Percentiles rank a stretch among this genome's conserved stretches.
These are phyloP conservation scores for Crithidia expoeki DNA, from an alignment of 208 protist genomes.

Conservation along the genomic window DNA sequence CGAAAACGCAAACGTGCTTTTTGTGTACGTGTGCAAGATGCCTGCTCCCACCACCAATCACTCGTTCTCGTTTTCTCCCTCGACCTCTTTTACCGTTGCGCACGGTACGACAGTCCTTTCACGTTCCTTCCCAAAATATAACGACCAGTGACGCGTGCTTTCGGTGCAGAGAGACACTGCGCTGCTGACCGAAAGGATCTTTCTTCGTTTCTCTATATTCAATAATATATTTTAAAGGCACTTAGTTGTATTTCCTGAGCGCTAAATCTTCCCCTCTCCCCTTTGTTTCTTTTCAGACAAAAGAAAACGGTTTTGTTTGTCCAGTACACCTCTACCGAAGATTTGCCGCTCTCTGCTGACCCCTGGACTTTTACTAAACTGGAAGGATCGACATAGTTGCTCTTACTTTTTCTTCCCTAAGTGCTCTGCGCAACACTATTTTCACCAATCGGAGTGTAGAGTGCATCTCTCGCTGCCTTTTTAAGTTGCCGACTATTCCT, in stretches of 20 bases:
- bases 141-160: background rate
- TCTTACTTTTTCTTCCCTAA: background rate
- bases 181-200: background rate
- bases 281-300: background rate
- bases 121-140: background rate
- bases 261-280: background rate
- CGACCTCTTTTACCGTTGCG: background rate
- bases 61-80: background rate
- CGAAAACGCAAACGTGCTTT: no score
- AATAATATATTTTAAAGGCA: no score
- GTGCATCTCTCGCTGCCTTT: constrained; percentile 27
- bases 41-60: no score
- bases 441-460: background rate
- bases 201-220: background rate
- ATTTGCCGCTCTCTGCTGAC: background rate
- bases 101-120: background rate
- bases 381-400: background rate
- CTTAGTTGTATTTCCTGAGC: no score
- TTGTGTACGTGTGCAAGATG: no score
- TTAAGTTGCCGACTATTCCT: background rate
- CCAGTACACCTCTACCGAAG: background rate
- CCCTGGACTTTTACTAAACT: background rate
- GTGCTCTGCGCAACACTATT: background rate
- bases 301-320: background rate
- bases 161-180: background rate